Base-by-base conservation (phyloP, 768 basidiomycete species). In the Lactarius hatsudake region DNA sequence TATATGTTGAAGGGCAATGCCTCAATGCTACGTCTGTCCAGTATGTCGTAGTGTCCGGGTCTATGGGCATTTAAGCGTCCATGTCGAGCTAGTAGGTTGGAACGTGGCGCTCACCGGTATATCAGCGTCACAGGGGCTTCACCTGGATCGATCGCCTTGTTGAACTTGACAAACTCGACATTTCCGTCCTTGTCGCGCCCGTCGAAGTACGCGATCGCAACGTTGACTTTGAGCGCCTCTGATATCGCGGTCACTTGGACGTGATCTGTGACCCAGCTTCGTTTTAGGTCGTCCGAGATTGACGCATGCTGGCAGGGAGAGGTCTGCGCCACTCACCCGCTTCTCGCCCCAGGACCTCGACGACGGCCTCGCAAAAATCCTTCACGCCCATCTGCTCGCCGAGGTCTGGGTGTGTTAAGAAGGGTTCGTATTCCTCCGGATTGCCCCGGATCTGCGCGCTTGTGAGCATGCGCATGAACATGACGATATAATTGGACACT, bases 1-100 rank as follows among this genome's bases (percentile, higher is more conserved):
- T 26, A 59, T 2, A 59, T 62, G 30, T 62, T 36, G 8, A 36
- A 15, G 2, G 58, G 23, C 56, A 72, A 28, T 5, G 74, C 69
- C 36, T 77, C 77, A 34, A 70, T 69, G 61, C 70, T 72, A 28
- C 74, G 66, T 51, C 66, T 66, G 58, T 76, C 76, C 61, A 92
- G 78, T 59, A 94, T 88, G 77, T 96, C 94, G 76, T 92, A 96
- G 75, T 96, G 94, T 10, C 94, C 93, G 23, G 94, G 93, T 59
- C 93, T 93, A 15, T 59, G 61, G 62, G 56, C 10, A n/a, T 15
- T 63, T 59, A 67, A 51, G 34, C 23, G 68, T 36, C 15, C 23
- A 64, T 40, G 65, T 59, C 9, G 32, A 38, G 59, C 48, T 9
- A 34, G 34, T 34, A 45, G 15, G 66, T 13, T 18, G 36, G 48